Evolutionary conservation across 495 filamentous ascomycete species (phyloP), one percentile per base, ranked within the genome.

Genomic region (Podospora fimiseda): DNA sequence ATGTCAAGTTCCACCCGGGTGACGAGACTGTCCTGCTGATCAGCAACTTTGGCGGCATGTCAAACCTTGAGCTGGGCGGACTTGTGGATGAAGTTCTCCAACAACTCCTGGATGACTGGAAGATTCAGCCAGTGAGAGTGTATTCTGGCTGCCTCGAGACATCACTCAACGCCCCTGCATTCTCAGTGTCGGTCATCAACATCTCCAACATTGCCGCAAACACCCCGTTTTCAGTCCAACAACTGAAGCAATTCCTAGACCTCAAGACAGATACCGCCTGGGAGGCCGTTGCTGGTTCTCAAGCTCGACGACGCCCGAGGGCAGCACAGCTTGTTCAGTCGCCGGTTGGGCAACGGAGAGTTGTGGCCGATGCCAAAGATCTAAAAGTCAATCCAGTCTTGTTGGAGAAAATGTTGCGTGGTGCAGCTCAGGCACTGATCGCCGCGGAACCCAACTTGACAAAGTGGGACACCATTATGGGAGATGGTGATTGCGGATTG

Each of bases 11-110:
- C 65, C 62, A 65, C 14, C 57, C 70, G 1, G 70, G 70, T 7
- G 81, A 84, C 44, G 75, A 81, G 58, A 75, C 75, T 2, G 74
- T 77, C 7, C 62, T 83, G 21, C 61, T 85, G 23, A 68, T 83
- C 52, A 82, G 80, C 71, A 85, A 85, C 67, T 80, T 80, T 53
- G 81, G 81, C 39, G 80, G 81, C 48, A 73, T 85, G 60, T 83
- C 80, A 0, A 76, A 76, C 44, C 73, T 85, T 4, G 81, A 85
- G 64, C 64, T 81, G 22, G 80, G 80, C 36, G 80, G 76, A 0
- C 64, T 85, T 13, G 70, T 77, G 6, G 72, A 78, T 42, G 73
- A 82, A 48, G 63, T 77, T 7, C 68, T 81, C 9, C 71, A 70
- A 11, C 74, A 78, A 43, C 65, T 83, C 2, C 66, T 68, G 49